Percentiles rank a stretch among this genome's conserved stretches.
Evolutionary conservation across 768 basidiomycete species (phyloP).

Genomic region (Boletus subparvulus): DNA sequence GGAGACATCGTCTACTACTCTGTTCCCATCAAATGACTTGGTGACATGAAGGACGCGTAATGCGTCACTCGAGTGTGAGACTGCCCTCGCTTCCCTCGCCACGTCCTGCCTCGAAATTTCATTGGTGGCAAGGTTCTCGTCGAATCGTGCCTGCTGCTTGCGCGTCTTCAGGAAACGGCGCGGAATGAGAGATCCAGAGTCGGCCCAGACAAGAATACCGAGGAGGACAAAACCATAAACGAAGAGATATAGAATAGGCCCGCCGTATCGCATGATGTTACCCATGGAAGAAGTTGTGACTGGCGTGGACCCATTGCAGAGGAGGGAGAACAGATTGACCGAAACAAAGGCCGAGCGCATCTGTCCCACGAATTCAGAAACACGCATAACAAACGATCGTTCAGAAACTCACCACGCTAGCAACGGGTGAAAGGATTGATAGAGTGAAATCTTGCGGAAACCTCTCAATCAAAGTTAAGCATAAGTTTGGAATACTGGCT

Average conservation of each 20-base stretch:
- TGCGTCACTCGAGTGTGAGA: constrained; percentile 49
- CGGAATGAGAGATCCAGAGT: constrained; percentile 61
- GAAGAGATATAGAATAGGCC: constrained; percentile 74
- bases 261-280: constrained; percentile 60
- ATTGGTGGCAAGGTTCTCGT: constrained; percentile 12
- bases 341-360: constrained; percentile 71
- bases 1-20: constrained; percentile 72
- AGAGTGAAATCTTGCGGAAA: constrained; percentile 55
- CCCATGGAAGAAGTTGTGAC: constrained; percentile 50
- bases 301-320: constrained; percentile 56
- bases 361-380: constrained; percentile 33
- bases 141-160: constrained; percentile 12
- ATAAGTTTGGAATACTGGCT: constrained; percentile 9
- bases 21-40: constrained; percentile 55
- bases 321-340: constrained; percentile 71
- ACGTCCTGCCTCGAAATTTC: constrained; percentile 49
- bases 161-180: constrained; percentile 34
- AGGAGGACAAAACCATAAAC: constrained; percentile 58
- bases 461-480: neutral
- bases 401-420: constrained; percentile 54
- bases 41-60: constrained; percentile 63
- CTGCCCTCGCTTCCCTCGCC: constrained; percentile 48
- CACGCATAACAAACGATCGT: neutral
- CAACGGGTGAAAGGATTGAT: constrained; percentile 66
- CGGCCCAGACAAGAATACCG: constrained; percentile 64